Evolutionary conservation across 2,329 filamentous ascomycete species (phyloP).

Genomic region (Nemania sp.): DNA sequence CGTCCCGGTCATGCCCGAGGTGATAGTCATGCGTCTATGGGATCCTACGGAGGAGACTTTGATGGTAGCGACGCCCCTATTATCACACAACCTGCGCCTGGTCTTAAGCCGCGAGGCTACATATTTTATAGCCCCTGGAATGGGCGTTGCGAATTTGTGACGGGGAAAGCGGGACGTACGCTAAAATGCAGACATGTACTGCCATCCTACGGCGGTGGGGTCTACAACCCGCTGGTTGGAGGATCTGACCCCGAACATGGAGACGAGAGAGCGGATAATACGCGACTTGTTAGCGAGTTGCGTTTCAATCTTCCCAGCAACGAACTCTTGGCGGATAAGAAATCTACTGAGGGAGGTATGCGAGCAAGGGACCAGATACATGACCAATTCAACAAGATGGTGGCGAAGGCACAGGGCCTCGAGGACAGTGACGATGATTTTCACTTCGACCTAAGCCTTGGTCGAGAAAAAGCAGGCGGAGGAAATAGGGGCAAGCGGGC

Average conservation of each 20-base stretch:
- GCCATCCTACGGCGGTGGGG: slow-evolving; percentile 55
- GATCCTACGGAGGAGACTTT: slow-evolving; percentile 50
- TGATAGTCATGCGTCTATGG: slow-evolving; percentile 52
- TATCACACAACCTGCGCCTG: slow-evolving; percentile 60
- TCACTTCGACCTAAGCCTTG: slow-evolving; percentile 77
- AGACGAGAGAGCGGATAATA: slow-evolving; percentile 46
- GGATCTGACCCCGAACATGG: slow-evolving; percentile 51
- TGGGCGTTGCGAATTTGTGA: slow-evolving; percentile 85
- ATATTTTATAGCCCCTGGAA: slow-evolving; percentile 89
- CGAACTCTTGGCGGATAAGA: slow-evolving; percentile 58
- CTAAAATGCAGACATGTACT: slow-evolving; percentile 81
- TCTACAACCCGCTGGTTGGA: slow-evolving; percentile 60
- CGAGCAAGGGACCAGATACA: slow-evolving; percentile 55
- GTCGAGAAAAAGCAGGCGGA: slow-evolving; percentile 85
- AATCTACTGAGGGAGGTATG: slow-evolving; percentile 53
- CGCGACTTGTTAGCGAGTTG: slow-evolving; percentile 77
- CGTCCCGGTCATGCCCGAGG: slow-evolving; percentile 48
- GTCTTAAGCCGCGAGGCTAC: slow-evolving; percentile 73
- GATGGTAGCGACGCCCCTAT: slow-evolving; percentile 48
- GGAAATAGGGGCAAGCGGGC: slow-evolving; percentile 87
- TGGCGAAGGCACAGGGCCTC: slow-evolving; percentile 49
- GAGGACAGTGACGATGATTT: slow-evolving; percentile 55
- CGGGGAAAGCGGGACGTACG: slow-evolving; percentile 79
- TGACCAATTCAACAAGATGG: slow-evolving; percentile 48
- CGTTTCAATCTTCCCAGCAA: slow-evolving; percentile 85